Evolutionary conservation across 192 early-diverging fungal genomes (phyloP).

Genomic region (Podochytrium sp.): DNA sequence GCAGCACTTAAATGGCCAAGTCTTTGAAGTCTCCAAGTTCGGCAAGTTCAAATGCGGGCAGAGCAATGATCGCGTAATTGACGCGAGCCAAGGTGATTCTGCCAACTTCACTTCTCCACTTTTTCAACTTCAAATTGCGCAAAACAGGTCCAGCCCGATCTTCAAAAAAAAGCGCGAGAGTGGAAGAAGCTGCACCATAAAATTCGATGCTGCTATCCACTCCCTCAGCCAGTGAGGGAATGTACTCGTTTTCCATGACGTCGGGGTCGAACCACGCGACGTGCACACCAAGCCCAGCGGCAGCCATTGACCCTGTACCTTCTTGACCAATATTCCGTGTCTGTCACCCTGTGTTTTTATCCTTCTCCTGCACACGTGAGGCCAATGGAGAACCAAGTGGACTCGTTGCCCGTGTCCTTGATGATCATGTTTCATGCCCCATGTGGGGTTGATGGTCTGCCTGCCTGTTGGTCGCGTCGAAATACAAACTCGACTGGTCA

Average conservation of each 20-base stretch:
- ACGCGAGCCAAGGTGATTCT: too few species aligned
- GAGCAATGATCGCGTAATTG: too few species aligned
- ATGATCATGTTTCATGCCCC: conserved; percentile 20
- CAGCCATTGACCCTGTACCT: background rate
- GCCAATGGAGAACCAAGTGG: conserved; percentile 33
- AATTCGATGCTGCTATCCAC: too few species aligned
- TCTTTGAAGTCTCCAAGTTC: too few species aligned
- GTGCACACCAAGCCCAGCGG: background rate
- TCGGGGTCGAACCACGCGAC: background rate
- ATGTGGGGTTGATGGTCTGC: conserved; percentile 24
- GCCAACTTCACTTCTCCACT: too few species aligned
- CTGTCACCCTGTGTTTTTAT: conserved; percentile 34
- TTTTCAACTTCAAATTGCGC: too few species aligned
- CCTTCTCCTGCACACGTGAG: conserved; percentile 36
- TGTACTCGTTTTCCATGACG: background rate
- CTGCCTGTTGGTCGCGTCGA: conserved; percentile 29
- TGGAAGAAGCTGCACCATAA: too few species aligned
- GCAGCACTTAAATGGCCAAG: too few species aligned
- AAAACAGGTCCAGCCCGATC: too few species aligned
- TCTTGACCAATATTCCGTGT: background rate
- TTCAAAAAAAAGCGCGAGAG: too few species aligned
- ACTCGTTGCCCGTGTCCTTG: conserved; percentile 31
- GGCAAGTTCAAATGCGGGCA: too few species aligned
- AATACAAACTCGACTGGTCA: conserved; percentile 33
- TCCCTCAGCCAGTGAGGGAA: background rate